Conservation (phyloP, 78 protist genomes). For the Protostelium mycophagum region DNA sequence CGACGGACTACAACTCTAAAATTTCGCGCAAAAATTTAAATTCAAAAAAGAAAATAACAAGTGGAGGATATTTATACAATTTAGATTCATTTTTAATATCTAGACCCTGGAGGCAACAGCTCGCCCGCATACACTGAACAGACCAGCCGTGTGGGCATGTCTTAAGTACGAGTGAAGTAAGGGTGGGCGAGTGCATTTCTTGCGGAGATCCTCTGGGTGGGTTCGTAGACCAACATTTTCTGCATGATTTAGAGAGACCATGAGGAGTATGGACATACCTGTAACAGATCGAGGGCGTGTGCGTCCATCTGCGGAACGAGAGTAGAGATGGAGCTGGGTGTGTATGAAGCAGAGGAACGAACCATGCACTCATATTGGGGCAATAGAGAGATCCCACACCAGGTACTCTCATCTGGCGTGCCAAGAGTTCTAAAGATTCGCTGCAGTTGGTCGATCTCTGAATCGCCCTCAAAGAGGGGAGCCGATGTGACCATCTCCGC, state of each 20-base stretch:
- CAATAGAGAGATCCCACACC: conserved; percentile 84
- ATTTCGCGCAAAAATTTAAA: too few relatives aligned
- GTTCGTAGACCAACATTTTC: conserved; percentile 82
- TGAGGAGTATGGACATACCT: conserved; percentile 1
- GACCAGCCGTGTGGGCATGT: too few relatives aligned
- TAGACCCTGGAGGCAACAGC: too few relatives aligned
- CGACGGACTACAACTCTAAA: too few relatives aligned
- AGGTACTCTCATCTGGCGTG: conserved; percentile 81
- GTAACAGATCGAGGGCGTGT: conserved; percentile 64
- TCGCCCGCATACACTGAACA: too few relatives aligned
- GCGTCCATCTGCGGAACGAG: conserved; percentile 46
- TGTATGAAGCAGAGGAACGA: conserved; percentile 75
- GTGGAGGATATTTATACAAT: too few relatives aligned
- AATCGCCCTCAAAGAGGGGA: conserved; percentile 95
- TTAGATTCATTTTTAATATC: too few relatives aligned
- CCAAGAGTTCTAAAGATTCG: conserved; percentile 83
- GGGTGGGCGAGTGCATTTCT: conserved; percentile 80
- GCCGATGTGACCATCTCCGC: conserved; percentile 92
- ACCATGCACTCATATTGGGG: conserved; percentile 71
- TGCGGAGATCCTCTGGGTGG: conserved; percentile 83
- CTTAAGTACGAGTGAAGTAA: conserved; percentile 70
- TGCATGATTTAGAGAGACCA: background rate
- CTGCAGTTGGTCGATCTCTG: conserved; percentile 89
- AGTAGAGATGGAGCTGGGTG: conserved; percentile 43
- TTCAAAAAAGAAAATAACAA: too few relatives aligned